Conservation (phyloP, 225 moss, liverwort and hornwort species). For the Asterella californica region DNA sequence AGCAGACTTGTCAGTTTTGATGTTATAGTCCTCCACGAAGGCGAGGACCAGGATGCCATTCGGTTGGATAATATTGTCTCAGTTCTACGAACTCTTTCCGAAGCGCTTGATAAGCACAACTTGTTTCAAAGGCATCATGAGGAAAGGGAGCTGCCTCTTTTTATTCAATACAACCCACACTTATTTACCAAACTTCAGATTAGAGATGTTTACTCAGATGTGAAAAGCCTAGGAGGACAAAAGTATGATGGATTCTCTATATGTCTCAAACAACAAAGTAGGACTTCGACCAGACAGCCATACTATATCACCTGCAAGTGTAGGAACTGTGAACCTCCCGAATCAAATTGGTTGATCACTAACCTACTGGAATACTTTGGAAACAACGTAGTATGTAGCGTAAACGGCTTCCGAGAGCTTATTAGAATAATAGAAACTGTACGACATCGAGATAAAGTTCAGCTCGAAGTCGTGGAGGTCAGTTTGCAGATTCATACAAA, state of each 20-base stretch:
- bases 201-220: no score
- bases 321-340: constrained; percentile 36
- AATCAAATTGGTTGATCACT: constrained; percentile 34
- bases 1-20: constrained; percentile 33
- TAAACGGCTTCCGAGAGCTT: constrained; percentile 41
- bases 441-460: constrained; percentile 26
- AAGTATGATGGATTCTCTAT: constrained; percentile 4
- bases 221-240: background rate
- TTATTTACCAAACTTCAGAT: no score
- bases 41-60: constrained; percentile 9
- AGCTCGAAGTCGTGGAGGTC: constrained; percentile 37
- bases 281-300: constrained; percentile 12
- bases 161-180: no score
- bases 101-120: no score
- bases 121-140: no score
- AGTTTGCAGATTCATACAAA: no score
- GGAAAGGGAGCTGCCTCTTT: no score
- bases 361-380: constrained; percentile 42
- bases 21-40: constrained; percentile 28
- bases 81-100: no score
- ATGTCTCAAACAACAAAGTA: constrained; percentile 14
- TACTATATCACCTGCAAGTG: constrained; percentile 34
- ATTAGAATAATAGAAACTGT: constrained; percentile 24
- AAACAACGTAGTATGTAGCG: constrained; percentile 37
- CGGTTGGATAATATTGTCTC: constrained; percentile 28